These are phyloP conservation scores for Cordyceps cicadae DNA, from an alignment of 2,329 filamentous ascomycete species.

Conservation along the genomic window DNA sequence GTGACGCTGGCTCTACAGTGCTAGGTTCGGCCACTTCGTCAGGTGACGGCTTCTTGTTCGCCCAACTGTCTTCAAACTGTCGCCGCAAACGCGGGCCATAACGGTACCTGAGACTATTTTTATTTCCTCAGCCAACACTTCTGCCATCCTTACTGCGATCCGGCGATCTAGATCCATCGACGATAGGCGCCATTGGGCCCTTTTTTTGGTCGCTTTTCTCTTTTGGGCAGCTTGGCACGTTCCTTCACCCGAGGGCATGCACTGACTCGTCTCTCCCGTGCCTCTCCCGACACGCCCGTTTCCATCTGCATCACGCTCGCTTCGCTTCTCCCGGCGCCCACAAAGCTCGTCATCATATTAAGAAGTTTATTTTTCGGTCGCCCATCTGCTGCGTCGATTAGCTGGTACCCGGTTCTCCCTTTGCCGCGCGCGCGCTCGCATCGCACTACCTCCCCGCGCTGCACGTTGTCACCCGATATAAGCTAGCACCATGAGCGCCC, in stretches of 20 bases:
- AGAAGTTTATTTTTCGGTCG: background rate
- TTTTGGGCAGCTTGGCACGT: background rate
- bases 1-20: background rate
- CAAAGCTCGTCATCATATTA: background rate
- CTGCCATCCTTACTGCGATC: background rate
- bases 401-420: background rate
- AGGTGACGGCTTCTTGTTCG: constrained; percentile 1
- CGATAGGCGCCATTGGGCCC: background rate
- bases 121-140: background rate
- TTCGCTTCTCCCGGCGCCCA: background rate
- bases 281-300: constrained; percentile 7
- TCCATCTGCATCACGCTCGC: background rate
- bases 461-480: background rate
- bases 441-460: background rate
- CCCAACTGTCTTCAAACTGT: background rate
- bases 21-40: background rate
- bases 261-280: constrained; percentile 9
- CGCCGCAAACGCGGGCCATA: background rate
- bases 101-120: background rate
- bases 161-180: background rate
- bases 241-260: constrained; percentile 5
- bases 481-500: constrained; percentile 17
- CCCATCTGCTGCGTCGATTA: background rate
- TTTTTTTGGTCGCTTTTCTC: background rate
- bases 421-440: background rate